Evolutionary conservation across 176 grass and related monocot species (phyloP).

Genomic region (Pharus latifolius): DNA sequence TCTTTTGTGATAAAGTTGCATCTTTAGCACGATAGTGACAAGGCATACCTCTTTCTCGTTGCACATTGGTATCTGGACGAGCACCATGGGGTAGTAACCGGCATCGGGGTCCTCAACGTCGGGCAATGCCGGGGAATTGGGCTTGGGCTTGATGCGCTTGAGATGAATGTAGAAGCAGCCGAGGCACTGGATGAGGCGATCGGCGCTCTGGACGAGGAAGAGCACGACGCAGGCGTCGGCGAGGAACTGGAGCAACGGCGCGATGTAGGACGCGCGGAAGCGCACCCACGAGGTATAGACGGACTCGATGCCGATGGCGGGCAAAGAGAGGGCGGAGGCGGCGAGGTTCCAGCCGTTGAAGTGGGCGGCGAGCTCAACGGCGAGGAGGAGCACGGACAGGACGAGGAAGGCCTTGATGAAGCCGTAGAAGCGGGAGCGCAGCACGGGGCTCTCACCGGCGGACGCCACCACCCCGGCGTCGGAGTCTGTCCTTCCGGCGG

Average conservation of each 20-base stretch:
- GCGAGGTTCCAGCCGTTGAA: conserved; percentile 64
- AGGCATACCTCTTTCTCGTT: conserved; percentile 84
- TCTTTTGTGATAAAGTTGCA: not conserved
- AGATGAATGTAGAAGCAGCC: conserved; percentile 88
- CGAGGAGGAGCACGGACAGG: conserved; percentile 64
- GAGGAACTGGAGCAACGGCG: conserved; percentile 81
- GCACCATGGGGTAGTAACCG: conserved; percentile 75
- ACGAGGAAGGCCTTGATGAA: conserved; percentile 72
- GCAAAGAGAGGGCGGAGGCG: conserved; percentile 33
- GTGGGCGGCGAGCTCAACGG: conserved; percentile 59
- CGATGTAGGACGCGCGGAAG: conserved; percentile 71
- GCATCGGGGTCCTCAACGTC: conserved; percentile 55
- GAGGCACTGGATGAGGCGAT: conserved; percentile 84
- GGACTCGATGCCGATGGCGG: conserved; percentile 48
- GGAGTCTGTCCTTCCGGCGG: conserved; percentile 60
- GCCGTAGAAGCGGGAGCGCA: conserved; percentile 69
- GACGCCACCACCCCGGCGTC: conserved; percentile 30
- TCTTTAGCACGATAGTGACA: not conserved
- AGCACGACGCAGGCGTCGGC: conserved; percentile 79
- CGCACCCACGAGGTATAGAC: conserved; percentile 70
- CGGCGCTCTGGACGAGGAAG: conserved; percentile 92
- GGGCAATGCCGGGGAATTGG: conserved; percentile 25
- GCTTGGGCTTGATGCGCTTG: conserved; percentile 67
- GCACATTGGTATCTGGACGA: conserved; percentile 99
- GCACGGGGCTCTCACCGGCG: conserved; percentile 56